Conservation (phyloP, 768 basidiomycete species). For the Gautieria morchelliformis region DNA sequence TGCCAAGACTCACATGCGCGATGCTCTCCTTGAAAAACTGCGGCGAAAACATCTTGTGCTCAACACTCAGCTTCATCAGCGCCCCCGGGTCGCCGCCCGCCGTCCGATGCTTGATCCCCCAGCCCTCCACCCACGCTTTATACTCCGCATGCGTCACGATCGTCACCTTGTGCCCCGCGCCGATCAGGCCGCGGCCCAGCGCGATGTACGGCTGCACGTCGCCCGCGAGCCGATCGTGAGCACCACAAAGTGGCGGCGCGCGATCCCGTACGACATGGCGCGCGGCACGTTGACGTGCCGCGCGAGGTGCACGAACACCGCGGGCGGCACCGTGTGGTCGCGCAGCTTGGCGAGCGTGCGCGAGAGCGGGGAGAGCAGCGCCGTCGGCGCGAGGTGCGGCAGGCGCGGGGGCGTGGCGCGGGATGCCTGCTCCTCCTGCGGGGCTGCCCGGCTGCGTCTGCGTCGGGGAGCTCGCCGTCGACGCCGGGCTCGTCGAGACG, state of each 20-base stretch:
- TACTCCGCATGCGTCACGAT: constrained; percentile 39
- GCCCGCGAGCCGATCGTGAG: constrained; percentile 57
- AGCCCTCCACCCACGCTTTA: constrained; percentile 48
- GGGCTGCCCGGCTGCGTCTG: too few relatives aligned
- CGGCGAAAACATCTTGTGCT: constrained; percentile 61
- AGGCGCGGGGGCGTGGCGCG: too few relatives aligned
- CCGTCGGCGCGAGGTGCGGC: too few relatives aligned
- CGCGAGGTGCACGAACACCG: constrained; percentile 18
- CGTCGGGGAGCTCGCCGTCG: too few relatives aligned
- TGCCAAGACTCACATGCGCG: constrained; percentile 32
- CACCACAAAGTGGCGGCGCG: constrained; percentile 46
- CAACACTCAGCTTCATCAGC: constrained; percentile 52
- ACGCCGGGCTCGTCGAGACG: background rate
- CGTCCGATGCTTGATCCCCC: constrained; percentile 47
- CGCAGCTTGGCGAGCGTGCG: constrained; percentile 27
- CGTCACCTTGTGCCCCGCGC: constrained; percentile 35
- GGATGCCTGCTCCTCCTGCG: too few relatives aligned
- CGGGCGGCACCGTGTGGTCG: constrained; percentile 27
- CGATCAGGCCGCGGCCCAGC: constrained; percentile 28
- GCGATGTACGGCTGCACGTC: constrained; percentile 45
- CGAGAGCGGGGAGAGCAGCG: constrained; percentile 36
- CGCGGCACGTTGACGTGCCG: constrained; percentile 13
- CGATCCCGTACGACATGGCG: constrained; percentile 14
- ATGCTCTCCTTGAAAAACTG: constrained; percentile 61
- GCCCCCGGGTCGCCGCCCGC: constrained; percentile 64